Conservation (phyloP, 2,329 filamentous ascomycete genomes). For the Aspergillus quadricinctus region DNA sequence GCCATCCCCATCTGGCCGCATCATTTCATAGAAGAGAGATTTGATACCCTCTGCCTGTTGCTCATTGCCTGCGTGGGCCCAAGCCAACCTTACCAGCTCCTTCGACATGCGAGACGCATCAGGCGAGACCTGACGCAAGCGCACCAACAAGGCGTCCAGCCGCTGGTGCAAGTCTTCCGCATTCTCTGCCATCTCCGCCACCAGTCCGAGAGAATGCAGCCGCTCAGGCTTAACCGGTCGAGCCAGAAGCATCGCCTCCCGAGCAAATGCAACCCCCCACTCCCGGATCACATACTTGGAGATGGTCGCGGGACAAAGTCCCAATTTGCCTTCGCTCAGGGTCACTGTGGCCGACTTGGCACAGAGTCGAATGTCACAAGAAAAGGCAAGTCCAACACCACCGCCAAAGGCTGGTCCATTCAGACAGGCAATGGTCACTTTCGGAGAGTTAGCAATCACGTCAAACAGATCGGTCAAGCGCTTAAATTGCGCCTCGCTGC, state of each 20-base stretch:
- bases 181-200: conserved; percentile 20
- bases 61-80: conserved; percentile 17
- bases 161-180: background rate
- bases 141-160: conserved; percentile 1
- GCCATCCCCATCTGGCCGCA: conserved; percentile 20
- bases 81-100: conserved; percentile 27
- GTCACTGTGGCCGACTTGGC: conserved; percentile 19
- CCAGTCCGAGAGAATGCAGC: conserved; percentile 19
- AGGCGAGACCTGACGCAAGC: background rate
- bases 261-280: conserved; percentile 32
- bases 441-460: conserved; percentile 36
- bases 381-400: conserved; percentile 43
- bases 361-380: conserved; percentile 38
- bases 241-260: conserved; percentile 38
- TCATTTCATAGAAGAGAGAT: conserved; percentile 24
- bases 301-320: conserved; percentile 37
- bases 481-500: conserved; percentile 13
- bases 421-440: conserved; percentile 40
- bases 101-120: conserved; percentile 24
- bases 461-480: conserved; percentile 31
- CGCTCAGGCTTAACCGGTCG: conserved; percentile 26
- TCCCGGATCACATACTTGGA: conserved; percentile 40
- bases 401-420: conserved; percentile 45
- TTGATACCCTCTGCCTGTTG: conserved; percentile 13
- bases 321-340: conserved; percentile 41